These are phyloP conservation scores for Staphylotrichum tortipilum DNA, from an alignment of 495 filamentous ascomycete genomes.

Conservation along the genomic window DNA sequence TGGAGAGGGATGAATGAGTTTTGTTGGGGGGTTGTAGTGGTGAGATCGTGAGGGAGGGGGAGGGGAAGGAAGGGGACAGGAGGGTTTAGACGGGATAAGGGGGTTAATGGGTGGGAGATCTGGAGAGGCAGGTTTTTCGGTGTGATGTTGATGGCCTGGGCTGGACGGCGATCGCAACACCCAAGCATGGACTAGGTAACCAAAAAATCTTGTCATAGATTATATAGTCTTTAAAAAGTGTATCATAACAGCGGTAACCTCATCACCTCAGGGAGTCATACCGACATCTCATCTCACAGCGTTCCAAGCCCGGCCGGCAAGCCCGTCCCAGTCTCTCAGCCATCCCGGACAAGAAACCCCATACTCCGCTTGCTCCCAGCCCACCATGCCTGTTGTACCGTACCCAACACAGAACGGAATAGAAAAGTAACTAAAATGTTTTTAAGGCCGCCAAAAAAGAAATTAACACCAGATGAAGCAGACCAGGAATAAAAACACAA, in stretches of 20 bases:
- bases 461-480: conserved; percentile 4
- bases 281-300: not conserved
- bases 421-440: not conserved
- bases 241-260: conserved; percentile 2
- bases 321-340: not conserved
- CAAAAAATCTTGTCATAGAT: not conserved
- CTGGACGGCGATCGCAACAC: no score
- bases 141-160: no score
- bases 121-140: no score
- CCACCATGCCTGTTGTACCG: conserved; percentile 1
- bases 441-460: not conserved
- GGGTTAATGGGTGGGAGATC: no score
- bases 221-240: conserved; percentile 1
- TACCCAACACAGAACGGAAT: not conserved
- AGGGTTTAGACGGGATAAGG: not conserved
- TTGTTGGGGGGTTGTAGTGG: not conserved
- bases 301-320: not conserved
- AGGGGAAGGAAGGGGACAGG: not conserved
- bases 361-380: not conserved
- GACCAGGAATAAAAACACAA: not conserved
- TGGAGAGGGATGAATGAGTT: conserved; percentile 63
- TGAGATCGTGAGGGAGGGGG: not conserved
- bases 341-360: not conserved
- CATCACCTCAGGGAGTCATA: not conserved
- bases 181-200: no score